Percentiles rank a stretch among this genome's conserved stretches.
phyloP scores from a whole-genome alignment of 768 basidiomycete species.

The Sarcodon aspratus region DNA sequence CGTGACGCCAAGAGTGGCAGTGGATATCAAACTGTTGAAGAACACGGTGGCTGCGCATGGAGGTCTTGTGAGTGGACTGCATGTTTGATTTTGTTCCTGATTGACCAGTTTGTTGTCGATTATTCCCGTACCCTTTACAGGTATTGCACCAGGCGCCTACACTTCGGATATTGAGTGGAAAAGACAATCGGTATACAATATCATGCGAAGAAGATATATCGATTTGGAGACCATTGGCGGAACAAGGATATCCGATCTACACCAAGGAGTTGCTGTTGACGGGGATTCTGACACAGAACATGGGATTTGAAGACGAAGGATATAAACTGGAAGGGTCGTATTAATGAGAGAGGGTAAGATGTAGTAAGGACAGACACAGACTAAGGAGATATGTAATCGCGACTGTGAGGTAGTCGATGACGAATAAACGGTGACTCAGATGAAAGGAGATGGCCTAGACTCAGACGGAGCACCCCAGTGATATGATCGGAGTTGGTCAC shows the following conservation, averaged over 20 bases:
- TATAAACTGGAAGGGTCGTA: not conserved
- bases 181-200: slow-evolving; percentile 44
- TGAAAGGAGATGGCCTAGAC: no score
- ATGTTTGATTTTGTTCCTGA: not conserved
- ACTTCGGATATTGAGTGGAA: slow-evolving; percentile 37
- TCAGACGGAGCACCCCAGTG: no score
- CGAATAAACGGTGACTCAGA: no score
- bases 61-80: slow-evolving; percentile 43
- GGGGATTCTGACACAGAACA: slow-evolving; percentile 51
- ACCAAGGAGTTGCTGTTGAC: slow-evolving; percentile 56
- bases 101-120: not conserved
- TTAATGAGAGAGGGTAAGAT: not conserved
- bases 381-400: no score
- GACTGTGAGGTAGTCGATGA: no score
- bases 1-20: slow-evolving; percentile 51
- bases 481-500: no score
- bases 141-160: slow-evolving; percentile 40
- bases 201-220: slow-evolving; percentile 53
- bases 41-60: slow-evolving; percentile 61
- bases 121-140: slow-evolving; percentile 18
- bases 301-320: slow-evolving; percentile 44
- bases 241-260: slow-evolving; percentile 47
- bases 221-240: slow-evolving; percentile 53
- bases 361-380: no score
- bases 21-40: slow-evolving; percentile 52